phyloP scores from a whole-genome alignment of 176 grass and related monocot genomes.

The Ensete ventricosum region DNA sequence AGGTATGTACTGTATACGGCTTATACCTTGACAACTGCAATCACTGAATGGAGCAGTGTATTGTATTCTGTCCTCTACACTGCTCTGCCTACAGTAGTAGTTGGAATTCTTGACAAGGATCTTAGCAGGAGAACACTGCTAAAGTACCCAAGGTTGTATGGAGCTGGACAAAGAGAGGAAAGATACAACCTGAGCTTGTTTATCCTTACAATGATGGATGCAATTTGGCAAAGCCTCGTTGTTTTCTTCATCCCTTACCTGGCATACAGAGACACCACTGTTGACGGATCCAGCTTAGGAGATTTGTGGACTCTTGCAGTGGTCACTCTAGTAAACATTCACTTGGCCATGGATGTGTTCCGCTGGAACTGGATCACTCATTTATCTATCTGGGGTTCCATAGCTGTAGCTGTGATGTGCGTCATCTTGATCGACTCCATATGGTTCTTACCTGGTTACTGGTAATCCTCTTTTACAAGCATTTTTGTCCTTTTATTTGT shows the following conservation, averaged over 20 bases:
- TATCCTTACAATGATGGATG: slow-evolving; percentile 57
- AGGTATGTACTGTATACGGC: slow-evolving; percentile 79
- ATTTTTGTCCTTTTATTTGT: not conserved
- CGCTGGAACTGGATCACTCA: slow-evolving; percentile 73
- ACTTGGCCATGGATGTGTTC: slow-evolving; percentile 70
- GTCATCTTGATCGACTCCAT: slow-evolving; percentile 65
- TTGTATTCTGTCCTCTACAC: slow-evolving; percentile 86
- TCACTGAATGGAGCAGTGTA: slow-evolving; percentile 73
- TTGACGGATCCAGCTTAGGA: slow-evolving; percentile 65
- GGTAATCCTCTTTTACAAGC: slow-evolving; percentile 38
- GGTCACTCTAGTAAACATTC: slow-evolving; percentile 73
- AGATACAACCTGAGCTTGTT: slow-evolving; percentile 73
- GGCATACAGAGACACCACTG: slow-evolving; percentile 55
- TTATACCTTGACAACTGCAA: slow-evolving; percentile 69
- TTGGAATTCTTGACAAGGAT: slow-evolving; percentile 86
- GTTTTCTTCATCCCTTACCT: slow-evolving; percentile 77
- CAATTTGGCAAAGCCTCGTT: slow-evolving; percentile 79
- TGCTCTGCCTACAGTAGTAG: slow-evolving; percentile 67
- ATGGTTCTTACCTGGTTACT: slow-evolving; percentile 61
- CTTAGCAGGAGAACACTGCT: slow-evolving; percentile 53
- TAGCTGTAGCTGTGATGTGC: slow-evolving; percentile 46
- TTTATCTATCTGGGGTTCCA: slow-evolving; percentile 54
- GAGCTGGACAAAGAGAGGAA: slow-evolving; percentile 63
- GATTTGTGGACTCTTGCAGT: slow-evolving; percentile 75
- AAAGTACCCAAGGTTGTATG: slow-evolving; percentile 65